phyloP scores from a whole-genome alignment of 176 grass and related monocot genomes.

The Aegilops speltoides region DNA sequence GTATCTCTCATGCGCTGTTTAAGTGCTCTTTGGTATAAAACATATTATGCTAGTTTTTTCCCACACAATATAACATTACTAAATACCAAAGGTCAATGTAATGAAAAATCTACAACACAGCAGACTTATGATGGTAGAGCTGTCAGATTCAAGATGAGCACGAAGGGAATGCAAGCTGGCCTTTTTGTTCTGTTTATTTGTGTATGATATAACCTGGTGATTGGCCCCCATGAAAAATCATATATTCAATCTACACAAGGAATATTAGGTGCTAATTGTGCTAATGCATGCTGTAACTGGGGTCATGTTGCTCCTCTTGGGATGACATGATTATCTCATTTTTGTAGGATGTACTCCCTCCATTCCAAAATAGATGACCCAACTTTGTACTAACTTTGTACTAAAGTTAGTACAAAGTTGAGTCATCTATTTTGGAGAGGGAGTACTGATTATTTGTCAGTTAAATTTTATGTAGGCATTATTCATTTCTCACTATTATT shows the following conservation, averaged over 20 bases:
- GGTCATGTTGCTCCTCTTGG: slow-evolving; percentile 3
- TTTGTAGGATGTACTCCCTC: not conserved
- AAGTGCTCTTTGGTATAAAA: not conserved
- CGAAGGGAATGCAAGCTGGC: not conserved
- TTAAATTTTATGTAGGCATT: slow-evolving; percentile 11
- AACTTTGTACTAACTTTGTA: too few species aligned
- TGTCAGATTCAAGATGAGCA: not conserved
- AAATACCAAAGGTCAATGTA: not conserved
- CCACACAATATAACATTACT: not conserved
- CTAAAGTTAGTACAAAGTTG: too few species aligned
- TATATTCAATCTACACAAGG: not conserved
- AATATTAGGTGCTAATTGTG: slow-evolving; percentile 11
- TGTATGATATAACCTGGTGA: not conserved
- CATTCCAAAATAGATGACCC: too few species aligned
- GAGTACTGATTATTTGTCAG: not conserved
- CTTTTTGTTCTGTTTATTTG: not conserved
- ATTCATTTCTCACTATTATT: slow-evolving; percentile 30
- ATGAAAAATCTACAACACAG: not conserved
- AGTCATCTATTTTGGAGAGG: too few species aligned
- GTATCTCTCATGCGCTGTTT: not conserved
- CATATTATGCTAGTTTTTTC: not conserved
- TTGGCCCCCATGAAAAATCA: not conserved
- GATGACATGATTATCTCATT: not conserved
- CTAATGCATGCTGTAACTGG: not conserved
- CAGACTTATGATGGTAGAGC: not conserved